Evolutionary conservation across 495 filamentous ascomycete genomes (phyloP).

Genomic region (Rusavskia elegans): DNA sequence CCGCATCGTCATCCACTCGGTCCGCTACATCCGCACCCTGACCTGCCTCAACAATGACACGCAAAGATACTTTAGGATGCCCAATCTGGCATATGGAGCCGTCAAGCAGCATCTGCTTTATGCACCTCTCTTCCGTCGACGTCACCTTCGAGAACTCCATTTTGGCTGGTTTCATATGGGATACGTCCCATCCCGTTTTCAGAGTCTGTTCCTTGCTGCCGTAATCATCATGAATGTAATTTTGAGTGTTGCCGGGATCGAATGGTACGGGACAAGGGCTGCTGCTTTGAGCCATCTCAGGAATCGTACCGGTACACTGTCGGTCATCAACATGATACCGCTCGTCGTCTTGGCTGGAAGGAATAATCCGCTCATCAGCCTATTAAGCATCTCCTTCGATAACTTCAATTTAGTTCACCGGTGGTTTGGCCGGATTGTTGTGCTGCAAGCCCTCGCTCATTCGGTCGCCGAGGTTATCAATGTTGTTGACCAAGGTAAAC

Average conservation of each 20-base stretch:
- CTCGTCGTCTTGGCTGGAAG: conserved; percentile 49
- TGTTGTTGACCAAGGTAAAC: conserved; percentile 40
- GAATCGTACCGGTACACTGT: conserved; percentile 60
- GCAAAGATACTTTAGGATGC: conserved; percentile 8
- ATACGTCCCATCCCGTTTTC: conserved; percentile 70
- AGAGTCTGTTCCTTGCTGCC: conserved; percentile 50
- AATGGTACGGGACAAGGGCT: conserved; percentile 13
- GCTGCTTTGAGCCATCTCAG: conserved; percentile 45
- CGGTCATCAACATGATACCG: conserved; percentile 67
- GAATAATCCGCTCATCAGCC: conserved; percentile 51
- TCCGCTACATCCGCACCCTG: conserved; percentile 57
- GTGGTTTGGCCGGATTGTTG: conserved; percentile 62
- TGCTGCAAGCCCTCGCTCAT: conserved; percentile 47
- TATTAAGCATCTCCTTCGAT: conserved; percentile 55
- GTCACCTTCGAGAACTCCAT: conserved; percentile 77
- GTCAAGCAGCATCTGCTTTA: conserved; percentile 71
- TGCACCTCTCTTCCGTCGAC: conserved; percentile 63
- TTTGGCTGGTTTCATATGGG: conserved; percentile 68
- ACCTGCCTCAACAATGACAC: conserved; percentile 40
- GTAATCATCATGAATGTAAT: conserved; percentile 66
- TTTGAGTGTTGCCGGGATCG: conserved; percentile 50
- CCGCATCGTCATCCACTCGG: conserved; percentile 31
- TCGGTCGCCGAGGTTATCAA: conserved; percentile 48
- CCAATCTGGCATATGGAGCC: conserved; percentile 33
- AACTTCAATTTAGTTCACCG: conserved; percentile 69